Evolutionary conservation across 1,139 yeast genomes (phyloP).

Genomic region (Scheffersomyces quercinus): DNA sequence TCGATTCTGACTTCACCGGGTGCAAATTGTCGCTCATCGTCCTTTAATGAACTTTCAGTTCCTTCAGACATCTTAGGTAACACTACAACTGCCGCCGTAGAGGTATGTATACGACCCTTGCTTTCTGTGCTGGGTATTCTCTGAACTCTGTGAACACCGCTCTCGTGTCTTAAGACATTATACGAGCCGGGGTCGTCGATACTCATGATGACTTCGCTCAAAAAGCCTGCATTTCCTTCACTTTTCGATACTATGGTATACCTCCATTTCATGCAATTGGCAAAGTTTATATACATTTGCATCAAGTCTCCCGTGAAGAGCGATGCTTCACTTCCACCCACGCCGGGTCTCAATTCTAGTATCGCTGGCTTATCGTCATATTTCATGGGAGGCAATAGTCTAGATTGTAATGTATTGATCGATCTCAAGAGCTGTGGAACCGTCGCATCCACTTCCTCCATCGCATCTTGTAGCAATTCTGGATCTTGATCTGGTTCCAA

Average conservation of each 20-base stretch:
- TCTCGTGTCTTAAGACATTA: conserved; percentile 73
- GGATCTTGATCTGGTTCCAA: conserved; percentile 30
- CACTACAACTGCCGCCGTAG: conserved; percentile 94
- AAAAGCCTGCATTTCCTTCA: conserved; percentile 59
- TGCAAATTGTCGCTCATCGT: conserved; percentile 73
- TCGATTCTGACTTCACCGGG: conserved; percentile 91
- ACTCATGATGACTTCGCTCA: conserved; percentile 75
- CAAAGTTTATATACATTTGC: conserved; percentile 77
- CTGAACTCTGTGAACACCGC: conserved; percentile 97
- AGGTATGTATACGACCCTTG: conserved; percentile 92
- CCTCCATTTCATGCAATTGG: conserved; percentile 68
- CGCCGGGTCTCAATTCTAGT: conserved; percentile 89
- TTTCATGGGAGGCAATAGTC: conserved; percentile 73
- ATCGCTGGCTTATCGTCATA: conserved; percentile 79
- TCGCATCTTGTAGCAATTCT: conserved; percentile 31
- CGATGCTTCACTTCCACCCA: conserved; percentile 94
- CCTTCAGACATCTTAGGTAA: conserved; percentile 75
- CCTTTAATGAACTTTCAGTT: conserved; percentile 53
- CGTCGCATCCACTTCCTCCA: conserved; percentile 23
- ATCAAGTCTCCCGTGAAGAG: conserved; percentile 79
- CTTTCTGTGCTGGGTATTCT: conserved; percentile 91
- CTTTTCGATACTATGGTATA: conserved; percentile 58
- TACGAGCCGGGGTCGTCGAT: conserved; percentile 79
- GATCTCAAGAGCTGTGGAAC: conserved; percentile 37
- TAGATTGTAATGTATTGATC: conserved; percentile 49